Conservation (phyloP, 768 basidiomycete genomes). For the Tulasnella sp. region DNA sequence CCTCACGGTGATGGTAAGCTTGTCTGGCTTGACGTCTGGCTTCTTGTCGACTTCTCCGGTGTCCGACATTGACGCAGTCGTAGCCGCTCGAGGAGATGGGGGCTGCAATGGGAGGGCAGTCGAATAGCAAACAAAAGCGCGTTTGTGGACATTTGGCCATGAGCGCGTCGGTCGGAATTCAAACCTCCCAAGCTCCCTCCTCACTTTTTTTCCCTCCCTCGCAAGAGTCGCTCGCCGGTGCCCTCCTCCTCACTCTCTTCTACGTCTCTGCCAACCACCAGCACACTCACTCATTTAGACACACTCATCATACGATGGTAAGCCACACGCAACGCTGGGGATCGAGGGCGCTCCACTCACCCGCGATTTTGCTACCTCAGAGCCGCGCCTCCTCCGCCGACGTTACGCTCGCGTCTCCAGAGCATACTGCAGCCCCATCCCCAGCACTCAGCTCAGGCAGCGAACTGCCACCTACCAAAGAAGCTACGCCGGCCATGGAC, state of each 20-base stretch:
- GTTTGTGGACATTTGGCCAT: neutral
- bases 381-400: constrained; percentile 15
- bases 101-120: neutral
- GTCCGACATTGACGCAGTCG: neutral
- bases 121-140: neutral
- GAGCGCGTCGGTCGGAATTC: constrained; percentile 2
- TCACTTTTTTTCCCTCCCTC: neutral
- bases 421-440: constrained; percentile 1
- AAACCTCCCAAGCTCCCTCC: neutral
- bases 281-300: neutral
- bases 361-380: neutral
- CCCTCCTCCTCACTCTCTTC: neutral
- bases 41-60: constrained; percentile 8
- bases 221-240: neutral
- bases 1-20: constrained; percentile 9
- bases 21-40: constrained; percentile 14
- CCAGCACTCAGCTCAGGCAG: constrained; percentile 3
- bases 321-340: neutral
- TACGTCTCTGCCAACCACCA: neutral
- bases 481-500: neutral
- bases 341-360: constrained; percentile 9
- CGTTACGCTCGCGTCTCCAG: neutral
- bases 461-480: neutral
- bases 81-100: neutral
- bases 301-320: constrained; percentile 5